Evolutionary conservation across 306 rosid genomes (phyloP), one percentile per base, ranked within the genome.

Genomic region (Ormosia semicastrata): DNA sequence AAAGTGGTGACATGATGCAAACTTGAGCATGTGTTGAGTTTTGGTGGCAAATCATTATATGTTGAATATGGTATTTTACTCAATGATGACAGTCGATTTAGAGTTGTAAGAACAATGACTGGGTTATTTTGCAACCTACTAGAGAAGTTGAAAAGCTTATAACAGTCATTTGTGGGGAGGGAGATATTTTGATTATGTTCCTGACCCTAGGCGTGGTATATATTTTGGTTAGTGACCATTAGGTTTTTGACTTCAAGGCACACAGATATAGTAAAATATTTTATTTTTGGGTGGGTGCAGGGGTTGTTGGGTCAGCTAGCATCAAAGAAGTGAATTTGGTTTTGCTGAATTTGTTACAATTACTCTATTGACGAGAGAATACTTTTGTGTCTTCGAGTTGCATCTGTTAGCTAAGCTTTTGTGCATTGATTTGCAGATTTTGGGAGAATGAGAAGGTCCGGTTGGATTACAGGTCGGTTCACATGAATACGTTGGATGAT

Each of bases 401-500:
- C 5, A 7, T 36, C 37, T 58, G 32, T 36, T 30, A 33, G 59
- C 59, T 46, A 71, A 77, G 44, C 18, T 57, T 63, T 32, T 76
- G 36, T 32, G 65, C 41, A 77, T 57, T 83, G 56, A 36, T 67
- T 83, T 80, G 84, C 93, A 92, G 95, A 66, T 75, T 56, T 73
- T 92, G 97, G 97, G 95, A 90, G 82, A 82, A 82, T 40, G 92
- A 84, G 86, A 87, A 89, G 76, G 95, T 91, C 44, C 80, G 87
- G 71, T 73, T 92, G 43, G 92, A 90, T 24, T 92, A 90, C 79
- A 85, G 97, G 86, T 91, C 97, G 3, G 97, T 92, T 78, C 97
- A 90, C 62, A 44, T 86, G 93, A 90, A 92, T 90, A 89, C 95
- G 2, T 80, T 92, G 84, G 97, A 92, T 9, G 91, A 92, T 39